phyloP scores from a whole-genome alignment of 768 basidiomycete species.

The Tulasnella sp. region DNA sequence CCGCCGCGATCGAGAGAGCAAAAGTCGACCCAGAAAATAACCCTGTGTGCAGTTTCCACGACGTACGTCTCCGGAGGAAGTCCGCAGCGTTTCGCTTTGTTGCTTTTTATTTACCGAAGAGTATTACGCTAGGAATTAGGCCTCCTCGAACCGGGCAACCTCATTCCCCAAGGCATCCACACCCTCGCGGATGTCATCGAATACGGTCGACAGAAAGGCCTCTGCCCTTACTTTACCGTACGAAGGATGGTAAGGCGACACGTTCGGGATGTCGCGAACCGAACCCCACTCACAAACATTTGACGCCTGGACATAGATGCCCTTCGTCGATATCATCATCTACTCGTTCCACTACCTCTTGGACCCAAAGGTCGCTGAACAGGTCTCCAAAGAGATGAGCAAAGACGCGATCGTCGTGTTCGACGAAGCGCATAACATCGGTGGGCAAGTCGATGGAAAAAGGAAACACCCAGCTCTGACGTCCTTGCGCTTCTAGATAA shows the following conservation, averaged over 20 bases:
- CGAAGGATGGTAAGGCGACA: constrained; percentile 83
- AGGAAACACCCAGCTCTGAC: background rate
- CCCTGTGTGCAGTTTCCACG: constrained; percentile 89
- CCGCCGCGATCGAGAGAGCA: constrained; percentile 71
- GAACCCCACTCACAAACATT: background rate
- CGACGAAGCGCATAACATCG: constrained; percentile 98
- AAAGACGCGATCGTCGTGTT: constrained; percentile 99
- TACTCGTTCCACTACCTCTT: constrained; percentile 98
- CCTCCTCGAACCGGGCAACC: constrained; percentile 63
- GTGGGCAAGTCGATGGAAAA: constrained; percentile 31
- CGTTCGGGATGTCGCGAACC: background rate
- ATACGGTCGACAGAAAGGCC: constrained; percentile 70
- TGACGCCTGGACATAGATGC: constrained; percentile 47
- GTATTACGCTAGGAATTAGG: constrained; percentile 54
- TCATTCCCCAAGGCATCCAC: constrained; percentile 81
- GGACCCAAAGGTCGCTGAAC: constrained; percentile 98
- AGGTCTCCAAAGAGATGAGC: constrained; percentile 94
- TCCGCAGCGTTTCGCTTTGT: background rate
- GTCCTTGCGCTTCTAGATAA: constrained; percentile 47
- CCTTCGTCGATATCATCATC: constrained; percentile 91
- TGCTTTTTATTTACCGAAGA: constrained; percentile 5
- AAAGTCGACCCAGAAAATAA: constrained; percentile 80
- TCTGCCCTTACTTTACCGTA: constrained; percentile 94
- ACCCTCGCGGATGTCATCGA: constrained; percentile 88
- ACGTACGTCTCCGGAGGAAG: constrained; percentile 40